phyloP scores from a whole-genome alignment of 129 eudicot species.

The Solidago caesia region DNA sequence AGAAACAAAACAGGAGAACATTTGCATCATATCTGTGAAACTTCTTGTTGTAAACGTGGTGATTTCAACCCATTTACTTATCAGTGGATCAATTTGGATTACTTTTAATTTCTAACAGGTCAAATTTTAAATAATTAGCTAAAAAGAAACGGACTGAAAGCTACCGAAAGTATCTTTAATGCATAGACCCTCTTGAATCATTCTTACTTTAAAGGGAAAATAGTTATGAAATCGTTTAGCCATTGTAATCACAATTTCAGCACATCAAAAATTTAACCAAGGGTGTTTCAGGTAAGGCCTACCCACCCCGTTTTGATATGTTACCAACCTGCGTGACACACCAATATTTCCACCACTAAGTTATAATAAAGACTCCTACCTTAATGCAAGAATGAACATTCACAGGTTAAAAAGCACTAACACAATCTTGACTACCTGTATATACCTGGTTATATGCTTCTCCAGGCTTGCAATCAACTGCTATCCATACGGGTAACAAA shows the following conservation, averaged over 20 bases:
- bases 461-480: slow-evolving; percentile 91
- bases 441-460: slow-evolving; percentile 76
- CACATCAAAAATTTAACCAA: too few relatives aligned
- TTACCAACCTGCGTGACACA: too few relatives aligned
- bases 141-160: neutral
- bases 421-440: neutral
- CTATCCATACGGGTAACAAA: slow-evolving; percentile 95
- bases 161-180: neutral
- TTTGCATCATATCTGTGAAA: slow-evolving; percentile 19
- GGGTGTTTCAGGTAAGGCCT: neutral
- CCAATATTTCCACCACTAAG: too few relatives aligned
- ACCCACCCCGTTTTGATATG: neutral
- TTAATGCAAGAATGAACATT: neutral
- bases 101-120: neutral
- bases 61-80: neutral
- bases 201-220: too few relatives aligned
- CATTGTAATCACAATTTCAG: too few relatives aligned
- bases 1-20: slow-evolving; percentile 19
- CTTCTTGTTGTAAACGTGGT: neutral
- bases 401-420: neutral
- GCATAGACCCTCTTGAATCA: neutral
- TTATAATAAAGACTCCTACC: neutral
- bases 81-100: neutral
- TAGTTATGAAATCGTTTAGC: neutral
- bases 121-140: neutral